Evolutionary conservation across 2,329 filamentous ascomycete species (phyloP).

Genomic region (Aspergillus sp.): DNA sequence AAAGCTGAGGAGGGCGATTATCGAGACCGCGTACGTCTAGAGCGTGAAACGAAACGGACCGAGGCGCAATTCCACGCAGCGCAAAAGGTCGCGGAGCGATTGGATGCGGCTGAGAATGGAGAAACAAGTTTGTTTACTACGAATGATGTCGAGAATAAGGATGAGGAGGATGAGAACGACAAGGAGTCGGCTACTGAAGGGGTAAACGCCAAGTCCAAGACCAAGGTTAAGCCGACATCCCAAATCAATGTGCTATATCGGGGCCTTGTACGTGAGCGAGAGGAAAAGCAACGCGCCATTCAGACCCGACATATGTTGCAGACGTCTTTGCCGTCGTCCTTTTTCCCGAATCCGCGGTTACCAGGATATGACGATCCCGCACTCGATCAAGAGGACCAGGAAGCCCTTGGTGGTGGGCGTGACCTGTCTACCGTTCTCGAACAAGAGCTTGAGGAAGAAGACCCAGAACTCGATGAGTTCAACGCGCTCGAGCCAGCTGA

Average conservation of each 20-base stretch:
- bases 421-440: conserved; percentile 40
- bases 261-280: conserved; percentile 67
- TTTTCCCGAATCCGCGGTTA: conserved; percentile 45
- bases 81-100: conserved; percentile 77
- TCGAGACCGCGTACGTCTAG: conserved; percentile 67
- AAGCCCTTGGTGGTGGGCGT: conserved; percentile 63
- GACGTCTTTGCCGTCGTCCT: conserved; percentile 33
- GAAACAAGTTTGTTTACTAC: conserved; percentile 8
- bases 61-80: conserved; percentile 74
- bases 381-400: conserved; percentile 70
- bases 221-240: conserved; percentile 54
- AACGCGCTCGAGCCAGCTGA: conserved; percentile 67
- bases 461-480: conserved; percentile 78
- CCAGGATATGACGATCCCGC: conserved; percentile 68
- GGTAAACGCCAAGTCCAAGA: conserved; percentile 13
- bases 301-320: conserved; percentile 35
- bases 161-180: conserved; percentile 8
- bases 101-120: conserved; percentile 59
- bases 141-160: conserved; percentile 11
- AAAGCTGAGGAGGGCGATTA: conserved; percentile 70
- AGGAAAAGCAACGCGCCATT: conserved; percentile 54
- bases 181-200: conserved; percentile 2
- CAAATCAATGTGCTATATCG: conserved; percentile 79
- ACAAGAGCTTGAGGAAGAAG: conserved; percentile 67
- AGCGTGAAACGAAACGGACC: conserved; percentile 66